Conservation (phyloP, 2,329 filamentous ascomycete genomes). For the Paecilomyces formosus region DNA sequence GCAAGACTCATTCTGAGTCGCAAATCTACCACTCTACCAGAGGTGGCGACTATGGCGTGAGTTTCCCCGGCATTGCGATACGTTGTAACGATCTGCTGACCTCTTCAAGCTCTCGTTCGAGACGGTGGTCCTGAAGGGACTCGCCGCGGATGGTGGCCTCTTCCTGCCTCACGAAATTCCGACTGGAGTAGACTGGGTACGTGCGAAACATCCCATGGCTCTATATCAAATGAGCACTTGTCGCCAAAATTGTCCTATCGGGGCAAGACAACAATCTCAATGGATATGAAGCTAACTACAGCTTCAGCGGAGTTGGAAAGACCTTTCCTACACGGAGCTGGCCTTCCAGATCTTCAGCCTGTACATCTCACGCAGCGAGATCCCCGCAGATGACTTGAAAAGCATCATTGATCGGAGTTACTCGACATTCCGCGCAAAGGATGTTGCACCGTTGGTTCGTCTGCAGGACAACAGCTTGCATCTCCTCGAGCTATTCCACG, state of each 20-base stretch:
- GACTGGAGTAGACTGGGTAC: too few relatives aligned
- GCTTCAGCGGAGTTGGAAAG: too few relatives aligned
- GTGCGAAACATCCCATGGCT: too few relatives aligned
- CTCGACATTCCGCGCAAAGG: constrained; percentile 64
- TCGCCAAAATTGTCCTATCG: too few relatives aligned
- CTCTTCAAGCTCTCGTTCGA: constrained; percentile 67
- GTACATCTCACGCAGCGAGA: constrained; percentile 78
- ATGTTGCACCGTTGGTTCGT: constrained; percentile 22
- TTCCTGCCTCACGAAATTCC: constrained; percentile 85
- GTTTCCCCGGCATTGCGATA: constrained; percentile 1
- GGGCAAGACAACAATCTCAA: too few relatives aligned
- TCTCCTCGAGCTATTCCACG: constrained; percentile 91
- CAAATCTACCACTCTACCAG: constrained; percentile 27
- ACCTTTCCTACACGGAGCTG: constrained; percentile 45
- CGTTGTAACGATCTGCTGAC: neutral
- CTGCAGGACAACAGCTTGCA: constrained; percentile 66
- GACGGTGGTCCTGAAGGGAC: constrained; percentile 80
- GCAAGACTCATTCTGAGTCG: constrained; percentile 17
- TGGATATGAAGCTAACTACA: too few relatives aligned
- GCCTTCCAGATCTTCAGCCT: constrained; percentile 79
- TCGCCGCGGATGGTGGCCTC: constrained; percentile 78
- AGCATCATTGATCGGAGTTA: constrained; percentile 80
- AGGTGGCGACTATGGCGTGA: constrained; percentile 23
- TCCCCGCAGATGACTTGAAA: constrained; percentile 71
- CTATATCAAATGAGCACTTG: too few relatives aligned